These are phyloP conservation scores for Raffaelea arxii DNA, from an alignment of 2,329 filamentous ascomycete species.

Conservation along the genomic window DNA sequence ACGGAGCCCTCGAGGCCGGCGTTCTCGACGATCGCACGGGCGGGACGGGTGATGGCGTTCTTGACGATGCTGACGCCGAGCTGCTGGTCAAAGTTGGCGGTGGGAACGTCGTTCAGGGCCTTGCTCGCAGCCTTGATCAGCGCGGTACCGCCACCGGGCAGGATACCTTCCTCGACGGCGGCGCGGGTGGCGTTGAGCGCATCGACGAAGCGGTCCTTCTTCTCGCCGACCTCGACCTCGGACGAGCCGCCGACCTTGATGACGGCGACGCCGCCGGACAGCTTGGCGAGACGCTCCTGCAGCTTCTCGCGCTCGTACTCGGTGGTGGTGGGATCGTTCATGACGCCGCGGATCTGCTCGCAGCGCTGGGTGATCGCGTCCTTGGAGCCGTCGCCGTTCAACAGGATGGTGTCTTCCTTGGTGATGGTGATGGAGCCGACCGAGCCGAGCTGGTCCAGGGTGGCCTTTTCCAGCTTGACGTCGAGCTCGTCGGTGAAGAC, in stretches of 20 bases:
- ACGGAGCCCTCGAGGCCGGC: conserved; percentile 93
- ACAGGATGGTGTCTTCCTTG: conserved; percentile 98
- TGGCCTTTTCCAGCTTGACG: conserved; percentile 98
- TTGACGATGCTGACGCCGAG: conserved; percentile 96
- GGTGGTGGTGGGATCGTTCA: conserved; percentile 84
- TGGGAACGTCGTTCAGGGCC: conserved; percentile 72
- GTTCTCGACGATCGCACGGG: conserved; percentile 94
- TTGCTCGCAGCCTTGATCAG: conserved; percentile 94
- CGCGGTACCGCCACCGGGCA: conserved; percentile 95
- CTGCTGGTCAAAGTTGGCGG: conserved; percentile 97
- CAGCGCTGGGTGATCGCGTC: conserved; percentile 88
- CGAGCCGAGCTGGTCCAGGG: conserved; percentile 87
- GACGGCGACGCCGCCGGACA: conserved; percentile 96
- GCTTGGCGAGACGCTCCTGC: conserved; percentile 98
- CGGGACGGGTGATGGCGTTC: conserved; percentile 93
- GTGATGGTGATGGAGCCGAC: conserved; percentile 99
- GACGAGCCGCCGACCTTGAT: conserved; percentile 98
- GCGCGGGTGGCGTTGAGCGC: conserved; percentile 96
- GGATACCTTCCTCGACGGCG: conserved; percentile 97
- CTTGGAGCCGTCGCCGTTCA: conserved; percentile 95
- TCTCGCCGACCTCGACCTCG: conserved; percentile 98
- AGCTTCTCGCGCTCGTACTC: conserved; percentile 99
- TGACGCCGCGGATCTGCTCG: conserved; percentile 98
- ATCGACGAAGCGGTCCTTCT: conserved; percentile 99
- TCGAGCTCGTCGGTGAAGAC: conserved; percentile 99